Base-by-base conservation (phyloP, 441 rosid genomes). In the Dalechampia spathulata region DNA sequence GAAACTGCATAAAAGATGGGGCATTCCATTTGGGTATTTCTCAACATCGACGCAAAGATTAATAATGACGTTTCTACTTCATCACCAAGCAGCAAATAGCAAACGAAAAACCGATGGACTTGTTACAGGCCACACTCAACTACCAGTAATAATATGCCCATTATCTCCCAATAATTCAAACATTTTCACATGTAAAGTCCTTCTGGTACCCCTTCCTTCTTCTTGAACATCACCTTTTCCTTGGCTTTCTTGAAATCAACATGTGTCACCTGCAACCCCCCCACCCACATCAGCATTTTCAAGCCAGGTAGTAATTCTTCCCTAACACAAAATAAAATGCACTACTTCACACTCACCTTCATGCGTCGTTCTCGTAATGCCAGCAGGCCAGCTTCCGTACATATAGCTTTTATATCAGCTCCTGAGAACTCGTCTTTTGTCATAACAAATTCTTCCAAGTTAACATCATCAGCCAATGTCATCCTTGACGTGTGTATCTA, bases 361-460 rank as follows among this genome's bases (percentile, higher is more conserved):
- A 87, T 87, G 23, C 96, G 85, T 4, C 94, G 88, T 76, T 87
- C 96, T 62, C 95, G 73, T 20, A 88, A 71, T 25, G 95, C 96
- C 63, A 83, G 95, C 43, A 88, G 66, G 47, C 96, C 96, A 42
- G 89, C 91, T 68, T 88, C 96, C 0, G 91, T 88, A 65, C 94
- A 87, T 58, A 87, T 89, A 23, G 95, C 96, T 60, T 89, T 89
- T 34, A 89, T 89, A 61, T 89, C 92, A 47, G 96, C 95, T 59
- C 96, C 92, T 26, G 96, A 89, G 64, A 89, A 86, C 66, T 86
- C 95, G 55, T 89, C 96, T 66, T 86, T 89, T 0, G 95, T 89
- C 96, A 86, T 89, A 40, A 89, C 96, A 75, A 86, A 86, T 66
- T 89, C 96, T 76, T 89, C 96, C 57, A 86, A 68, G 78, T 89